A percentile compares a stretch with the other conserved stretches of the same genome.
These are phyloP conservation scores for Fistulifera pelliculosa DNA, from an alignment of 108 stramenopile genomes.

Conservation along the genomic window DNA sequence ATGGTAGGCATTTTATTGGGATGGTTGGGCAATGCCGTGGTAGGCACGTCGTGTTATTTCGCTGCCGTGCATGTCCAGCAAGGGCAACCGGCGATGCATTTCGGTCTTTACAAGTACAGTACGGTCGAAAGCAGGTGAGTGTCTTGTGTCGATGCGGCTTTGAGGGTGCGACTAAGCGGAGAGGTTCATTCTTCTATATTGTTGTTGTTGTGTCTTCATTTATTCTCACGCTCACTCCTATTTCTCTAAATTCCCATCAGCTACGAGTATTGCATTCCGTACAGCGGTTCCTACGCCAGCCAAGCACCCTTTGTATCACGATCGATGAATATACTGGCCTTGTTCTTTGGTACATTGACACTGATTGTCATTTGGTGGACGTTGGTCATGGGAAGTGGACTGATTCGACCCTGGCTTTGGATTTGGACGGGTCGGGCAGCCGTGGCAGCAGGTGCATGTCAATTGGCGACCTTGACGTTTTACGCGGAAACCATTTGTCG, in stretches of 20 bases:
- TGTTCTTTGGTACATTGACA: slow-evolving; percentile 18
- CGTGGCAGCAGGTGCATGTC: slow-evolving; percentile 21
- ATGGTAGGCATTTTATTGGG: slow-evolving; percentile 26
- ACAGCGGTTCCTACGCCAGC: slow-evolving; percentile 21
- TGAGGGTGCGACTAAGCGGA: too few species aligned
- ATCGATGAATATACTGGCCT: slow-evolving; percentile 11
- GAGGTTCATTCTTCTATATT: too few species aligned
- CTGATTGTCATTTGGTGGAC: slow-evolving; percentile 37
- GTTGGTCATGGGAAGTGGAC: slow-evolving; percentile 29
- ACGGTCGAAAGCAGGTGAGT: slow-evolving; percentile 36
- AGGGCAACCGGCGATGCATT: slow-evolving; percentile 22
- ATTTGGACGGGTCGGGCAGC: slow-evolving; percentile 20
- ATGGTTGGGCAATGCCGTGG: slow-evolving; percentile 27
- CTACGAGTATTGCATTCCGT: slow-evolving; percentile 34
- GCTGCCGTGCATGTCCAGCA: slow-evolving; percentile 26
- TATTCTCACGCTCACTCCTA: too few species aligned
- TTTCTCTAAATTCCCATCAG: too few species aligned
- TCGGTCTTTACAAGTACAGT: slow-evolving; percentile 48
- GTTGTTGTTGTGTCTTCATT: too few species aligned
- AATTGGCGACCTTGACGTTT: slow-evolving; percentile 22
- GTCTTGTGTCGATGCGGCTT: too few species aligned
- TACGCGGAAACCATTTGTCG: slow-evolving; percentile 23
- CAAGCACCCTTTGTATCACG: slow-evolving; percentile 28
- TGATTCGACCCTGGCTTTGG: slow-evolving; percentile 14
- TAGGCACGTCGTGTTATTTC: slow-evolving; percentile 36